Base-by-base conservation (phyloP, 805 yeast species). In the Wickerhamomyces kurtzmanii region DNA sequence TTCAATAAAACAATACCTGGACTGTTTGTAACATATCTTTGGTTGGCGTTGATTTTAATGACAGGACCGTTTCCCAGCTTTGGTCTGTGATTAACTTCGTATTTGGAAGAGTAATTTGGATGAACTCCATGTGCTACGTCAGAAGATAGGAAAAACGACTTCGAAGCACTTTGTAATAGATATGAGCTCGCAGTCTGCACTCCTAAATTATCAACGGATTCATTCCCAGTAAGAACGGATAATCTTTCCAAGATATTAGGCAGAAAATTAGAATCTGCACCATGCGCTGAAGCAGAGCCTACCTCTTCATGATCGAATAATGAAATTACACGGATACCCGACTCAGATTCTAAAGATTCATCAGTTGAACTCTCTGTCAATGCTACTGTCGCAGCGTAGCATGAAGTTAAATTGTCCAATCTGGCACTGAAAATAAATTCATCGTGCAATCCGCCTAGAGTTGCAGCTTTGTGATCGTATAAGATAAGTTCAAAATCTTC, bases 51-150 rank as follows among this genome's bases (percentile, higher is more conserved):
- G 49, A 89, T 60, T 55, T 89, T 89, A 47, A 89, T 73, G 3
- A 86, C 96, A 0, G 97, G 96, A 6, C 98, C 98, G 20, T 64
- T 63, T 46, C 94, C 93, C 35, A 89, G 58, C 28, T 65, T 65
- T 2, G 98, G 97, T 38, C 72, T 71, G 53, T 89, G 94, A 35
- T 68, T 60, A 14, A 71, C 49, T 49, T 91, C 97, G 55, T 91
- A 81, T 42, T 71, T 71, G 29, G 66, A 68, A 5, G 71, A 57
- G 52, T 89, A 89, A 54, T 89, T 89, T 32, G 98, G 98, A 53
- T 89, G 96, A 21, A 89, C 80, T 18, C 95, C 97, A 50, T 89
- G 98, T 2, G 97, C 95, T 75, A 86, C 91, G 52, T 89, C 98
- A 0, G 95, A 83, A 0, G 96, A 87, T 24, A 91, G 53, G 41